phyloP scores from a whole-genome alignment of 176 grass and related monocot species.

The Oryza coarctata region DNA sequence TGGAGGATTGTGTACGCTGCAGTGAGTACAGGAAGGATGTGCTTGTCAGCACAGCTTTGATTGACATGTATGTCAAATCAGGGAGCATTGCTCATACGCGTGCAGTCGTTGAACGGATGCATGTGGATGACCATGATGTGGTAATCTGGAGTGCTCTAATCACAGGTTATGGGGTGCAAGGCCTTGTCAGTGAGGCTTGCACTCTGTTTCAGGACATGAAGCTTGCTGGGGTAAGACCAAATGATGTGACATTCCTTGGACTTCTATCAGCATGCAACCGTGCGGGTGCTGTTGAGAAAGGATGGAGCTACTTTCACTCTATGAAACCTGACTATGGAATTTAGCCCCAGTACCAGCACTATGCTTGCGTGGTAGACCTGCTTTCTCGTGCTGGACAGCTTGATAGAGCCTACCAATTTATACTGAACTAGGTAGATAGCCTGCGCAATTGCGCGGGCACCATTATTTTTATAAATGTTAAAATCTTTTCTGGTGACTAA shows the following conservation, averaged over 20 bases:
- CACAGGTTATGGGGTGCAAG: conserved; percentile 56
- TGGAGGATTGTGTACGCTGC: conserved; percentile 46
- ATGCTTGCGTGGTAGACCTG: conserved; percentile 66
- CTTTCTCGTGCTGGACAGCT: conserved; percentile 63
- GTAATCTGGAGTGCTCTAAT: conserved; percentile 79
- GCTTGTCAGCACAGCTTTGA: conserved; percentile 64
- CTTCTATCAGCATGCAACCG: conserved; percentile 70
- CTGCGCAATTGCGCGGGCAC: too few species aligned
- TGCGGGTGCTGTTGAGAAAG: conserved; percentile 53
- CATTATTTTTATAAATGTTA: too few species aligned
- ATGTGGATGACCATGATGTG: conserved; percentile 37
- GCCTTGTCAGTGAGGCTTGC: conserved; percentile 48
- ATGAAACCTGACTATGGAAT: conserved; percentile 58
- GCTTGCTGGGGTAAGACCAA: conserved; percentile 45
- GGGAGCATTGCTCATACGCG: conserved; percentile 48
- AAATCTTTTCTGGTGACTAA: too few species aligned
- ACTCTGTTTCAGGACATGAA: conserved; percentile 61
- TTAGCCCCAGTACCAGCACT: conserved; percentile 65
- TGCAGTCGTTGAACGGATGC: conserved; percentile 49
- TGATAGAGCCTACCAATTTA: conserved; percentile 56
- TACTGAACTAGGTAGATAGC: background rate
- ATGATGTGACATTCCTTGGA: conserved; percentile 66
- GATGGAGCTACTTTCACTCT: conserved; percentile 69
- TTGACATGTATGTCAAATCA: conserved; percentile 72
- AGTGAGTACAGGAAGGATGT: conserved; percentile 54